Conservation (phyloP, 371 early-diverging fungal genomes). For the Mortierella sp. region DNA sequence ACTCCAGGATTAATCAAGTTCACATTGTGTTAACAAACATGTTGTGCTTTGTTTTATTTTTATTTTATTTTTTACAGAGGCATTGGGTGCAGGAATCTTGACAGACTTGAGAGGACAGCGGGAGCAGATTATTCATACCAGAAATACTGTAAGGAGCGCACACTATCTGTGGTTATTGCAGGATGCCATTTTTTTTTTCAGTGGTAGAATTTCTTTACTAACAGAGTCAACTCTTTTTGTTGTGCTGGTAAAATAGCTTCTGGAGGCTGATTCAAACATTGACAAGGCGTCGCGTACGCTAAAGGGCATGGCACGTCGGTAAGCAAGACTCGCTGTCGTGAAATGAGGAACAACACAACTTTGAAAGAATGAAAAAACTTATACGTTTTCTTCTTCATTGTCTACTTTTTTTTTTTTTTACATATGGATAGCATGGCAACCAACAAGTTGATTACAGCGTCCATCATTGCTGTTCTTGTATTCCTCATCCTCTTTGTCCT, state of each 20-base stretch:
- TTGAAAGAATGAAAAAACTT: not conserved
- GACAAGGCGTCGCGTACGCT: conserved; percentile 90
- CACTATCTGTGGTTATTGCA: too few relatives aligned
- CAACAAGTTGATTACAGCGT: conserved; percentile 90
- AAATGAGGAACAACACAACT: not conserved
- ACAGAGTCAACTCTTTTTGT: too few relatives aligned
- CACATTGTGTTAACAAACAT: not conserved
- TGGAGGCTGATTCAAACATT: conserved; percentile 91
- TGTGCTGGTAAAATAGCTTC: conserved; percentile 61
- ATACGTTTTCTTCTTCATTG: not conserved
- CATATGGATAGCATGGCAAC: conserved; percentile 78
- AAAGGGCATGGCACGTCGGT: conserved; percentile 93
- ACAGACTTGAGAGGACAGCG: conserved; percentile 87
- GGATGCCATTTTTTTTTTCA: not conserved
- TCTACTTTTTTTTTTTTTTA: not conserved
- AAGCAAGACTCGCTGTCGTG: conserved; percentile 39
- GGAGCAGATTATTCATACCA: conserved; percentile 89
- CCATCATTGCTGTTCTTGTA: conserved; percentile 86
- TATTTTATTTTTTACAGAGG: conserved; percentile 62
- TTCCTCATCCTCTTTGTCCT: conserved; percentile 88
- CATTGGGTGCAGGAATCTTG: conserved; percentile 87
- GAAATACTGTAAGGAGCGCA: conserved; percentile 78
- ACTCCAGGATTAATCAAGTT: not conserved
- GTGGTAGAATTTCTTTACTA: not conserved
- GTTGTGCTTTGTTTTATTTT: not conserved